Conservation (phyloP, 768 basidiomycete species). For the Suillus discolor region DNA sequence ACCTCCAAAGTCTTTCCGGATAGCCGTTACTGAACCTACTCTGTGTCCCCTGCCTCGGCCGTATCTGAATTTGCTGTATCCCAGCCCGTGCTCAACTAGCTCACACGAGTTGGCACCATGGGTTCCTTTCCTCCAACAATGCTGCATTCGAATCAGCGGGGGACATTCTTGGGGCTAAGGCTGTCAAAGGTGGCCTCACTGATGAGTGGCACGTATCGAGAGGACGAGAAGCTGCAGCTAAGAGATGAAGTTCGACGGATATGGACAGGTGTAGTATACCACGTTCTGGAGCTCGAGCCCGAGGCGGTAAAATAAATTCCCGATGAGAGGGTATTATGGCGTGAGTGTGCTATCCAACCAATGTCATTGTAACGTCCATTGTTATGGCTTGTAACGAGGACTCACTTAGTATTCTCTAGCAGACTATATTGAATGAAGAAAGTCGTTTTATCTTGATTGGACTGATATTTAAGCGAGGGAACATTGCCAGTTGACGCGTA, state of each 20-base stretch:
- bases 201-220: slow-evolving; percentile 70
- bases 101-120: slow-evolving; percentile 90
- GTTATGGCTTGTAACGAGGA: neutral
- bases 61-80: slow-evolving; percentile 70
- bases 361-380: neutral
- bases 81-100: slow-evolving; percentile 89
- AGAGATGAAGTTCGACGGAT: slow-evolving; percentile 70
- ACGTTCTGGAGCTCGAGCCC: slow-evolving; percentile 83
- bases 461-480: neutral
- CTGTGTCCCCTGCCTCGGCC: slow-evolving; percentile 56
- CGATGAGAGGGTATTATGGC: slow-evolving; percentile 86
- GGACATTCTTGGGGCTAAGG: slow-evolving; percentile 61
- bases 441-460: neutral
- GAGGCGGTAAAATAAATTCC: slow-evolving; percentile 77
- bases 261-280: slow-evolving; percentile 82
- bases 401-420: neutral
- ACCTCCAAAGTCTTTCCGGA: slow-evolving; percentile 35
- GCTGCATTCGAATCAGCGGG: slow-evolving; percentile 64
- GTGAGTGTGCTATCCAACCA: slow-evolving; percentile 18
- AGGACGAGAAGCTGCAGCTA: slow-evolving; percentile 72
- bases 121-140: slow-evolving; percentile 77
- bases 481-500: neutral
- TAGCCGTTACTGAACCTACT: slow-evolving; percentile 32
- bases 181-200: slow-evolving; percentile 79
- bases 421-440: neutral